These are phyloP conservation scores for Saturnispora saitoi DNA, from an alignment of 805 yeast genomes.

Conservation along the genomic window DNA sequence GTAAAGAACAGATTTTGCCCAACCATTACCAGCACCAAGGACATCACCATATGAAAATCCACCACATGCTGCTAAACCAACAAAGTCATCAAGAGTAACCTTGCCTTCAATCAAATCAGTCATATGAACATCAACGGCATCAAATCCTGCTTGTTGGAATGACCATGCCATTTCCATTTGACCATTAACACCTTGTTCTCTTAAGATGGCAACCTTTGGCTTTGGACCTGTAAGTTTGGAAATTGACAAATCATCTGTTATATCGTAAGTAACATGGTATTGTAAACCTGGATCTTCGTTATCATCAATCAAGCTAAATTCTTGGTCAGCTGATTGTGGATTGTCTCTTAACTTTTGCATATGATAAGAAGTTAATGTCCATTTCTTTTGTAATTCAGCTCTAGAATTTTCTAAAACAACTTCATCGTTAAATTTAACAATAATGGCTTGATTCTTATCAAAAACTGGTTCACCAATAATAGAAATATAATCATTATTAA, in stretches of 20 bases:
- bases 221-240: conserved; percentile 29
- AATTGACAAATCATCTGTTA: conserved; percentile 39
- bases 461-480: conserved; percentile 65
- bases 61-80: conserved; percentile 96
- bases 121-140: conserved; percentile 94
- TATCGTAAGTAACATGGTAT: conserved; percentile 67
- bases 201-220: conserved; percentile 90
- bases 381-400: conserved; percentile 64
- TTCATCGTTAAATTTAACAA: conserved; percentile 38
- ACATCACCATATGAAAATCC: conserved; percentile 99
- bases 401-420: conserved; percentile 48
- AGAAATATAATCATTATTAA: conserved; percentile 44
- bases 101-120: conserved; percentile 74
- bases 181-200: conserved; percentile 98
- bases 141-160: conserved; percentile 91
- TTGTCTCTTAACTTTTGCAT: conserved; percentile 91
- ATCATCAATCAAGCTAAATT: conserved; percentile 63
- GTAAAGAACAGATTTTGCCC: conserved; percentile 95
- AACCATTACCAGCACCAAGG: conserved; percentile 96
- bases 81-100: conserved; percentile 67
- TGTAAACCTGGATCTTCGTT: conserved; percentile 85
- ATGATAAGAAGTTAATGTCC: conserved; percentile 85
- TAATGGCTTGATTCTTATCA: conserved; percentile 37
- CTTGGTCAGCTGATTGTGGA: conserved; percentile 85
- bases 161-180: conserved; percentile 98